Conservation (phyloP, 164 flowering plant species). For the Aristolochia contorta region DNA sequence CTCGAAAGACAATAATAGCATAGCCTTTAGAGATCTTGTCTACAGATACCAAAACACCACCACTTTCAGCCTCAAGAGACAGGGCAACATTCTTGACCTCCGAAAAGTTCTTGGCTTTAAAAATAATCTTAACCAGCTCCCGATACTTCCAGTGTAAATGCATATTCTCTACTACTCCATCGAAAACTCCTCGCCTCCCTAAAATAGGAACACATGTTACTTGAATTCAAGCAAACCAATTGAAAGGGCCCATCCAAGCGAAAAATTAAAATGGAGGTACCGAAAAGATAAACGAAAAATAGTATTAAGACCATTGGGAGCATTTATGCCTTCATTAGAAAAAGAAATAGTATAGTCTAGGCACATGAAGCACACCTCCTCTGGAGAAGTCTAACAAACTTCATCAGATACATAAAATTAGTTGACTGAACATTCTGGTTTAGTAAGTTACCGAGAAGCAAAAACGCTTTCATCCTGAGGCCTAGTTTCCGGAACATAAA, state of each 20-base stretch:
- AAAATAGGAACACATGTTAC: constrained; percentile 13
- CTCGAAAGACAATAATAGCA: constrained; percentile 72
- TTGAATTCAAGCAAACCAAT: no score
- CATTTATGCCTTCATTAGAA: no score
- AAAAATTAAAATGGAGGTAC: no score
- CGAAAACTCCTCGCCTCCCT: constrained; percentile 97
- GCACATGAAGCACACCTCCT: no score
- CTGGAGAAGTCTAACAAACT: no score
- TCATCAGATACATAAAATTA: no score
- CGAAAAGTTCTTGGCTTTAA: constrained; percentile 60
- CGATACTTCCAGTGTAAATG: constrained; percentile 98
- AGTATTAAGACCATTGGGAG: no score
- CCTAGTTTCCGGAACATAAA: constrained; percentile 95
- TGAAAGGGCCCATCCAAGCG: no score
- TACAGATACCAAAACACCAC: constrained; percentile 84
- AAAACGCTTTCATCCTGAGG: constrained; percentile 82
- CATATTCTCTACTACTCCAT: constrained; percentile 95
- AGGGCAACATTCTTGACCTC: constrained; percentile 66
- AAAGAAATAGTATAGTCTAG: no score
- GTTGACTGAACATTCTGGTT: no score
- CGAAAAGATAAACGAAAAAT: no score
- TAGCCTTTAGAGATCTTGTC: constrained; percentile 84
- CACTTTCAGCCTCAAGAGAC: constrained; percentile 89
- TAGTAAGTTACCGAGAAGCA: constrained; percentile 64
- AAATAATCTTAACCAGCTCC: constrained; percentile 71